Evolutionary conservation across 345 rosid species (phyloP), one percentile per base, ranked within the genome.

Genomic region (Eucalyptus pauciflora): DNA sequence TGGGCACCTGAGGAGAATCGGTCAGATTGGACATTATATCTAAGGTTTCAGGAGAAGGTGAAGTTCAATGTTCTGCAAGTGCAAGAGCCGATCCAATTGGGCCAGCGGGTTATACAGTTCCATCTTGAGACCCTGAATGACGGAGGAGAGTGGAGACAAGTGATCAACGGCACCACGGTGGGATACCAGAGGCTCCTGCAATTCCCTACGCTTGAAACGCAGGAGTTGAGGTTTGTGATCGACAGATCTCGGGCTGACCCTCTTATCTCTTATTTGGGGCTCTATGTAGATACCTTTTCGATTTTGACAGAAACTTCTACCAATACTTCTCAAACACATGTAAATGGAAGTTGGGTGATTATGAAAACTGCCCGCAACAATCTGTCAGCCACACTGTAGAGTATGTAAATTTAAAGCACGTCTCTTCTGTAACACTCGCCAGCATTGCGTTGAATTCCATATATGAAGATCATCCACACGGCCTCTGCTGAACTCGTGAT

Each of bases 81-180:
- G 86, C 94, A 92, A 91, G 99, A 97, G 92, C 99, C 98, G 11
- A 95, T 97, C 88, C 97, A 97, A 48, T 94, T 97, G 96, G 99
- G 99, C 86, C 98, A 97, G 90, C 93, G 98, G 69, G 54, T 97
- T 7, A 90, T 88, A 1, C 79, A 89, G 56, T 97, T 95, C 93
- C 96, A 96, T 92, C 90, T 97, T 5, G 95, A 95, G 90, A 85
- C 89, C 87, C 69, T 50, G 45, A 91, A 79, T 58, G 69, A 87
- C 17, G 91, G 88, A 31, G 93, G 94, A 29, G 64, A 89, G 15
- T 97, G 99, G 99, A 93, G 87, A 89, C 90, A 56, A 89, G 93
- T 96, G 90, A 90, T 89, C 83, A 91, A 60, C 8, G 98, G 96
- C 90, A 96, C 97, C 8, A 97, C 99, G 2, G 95, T 96, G 20